Evolutionary conservation across 148 eudicot genomes (phyloP), one percentile per base, ranked within the genome.

Genomic region (Dysphania ambrosioides): DNA sequence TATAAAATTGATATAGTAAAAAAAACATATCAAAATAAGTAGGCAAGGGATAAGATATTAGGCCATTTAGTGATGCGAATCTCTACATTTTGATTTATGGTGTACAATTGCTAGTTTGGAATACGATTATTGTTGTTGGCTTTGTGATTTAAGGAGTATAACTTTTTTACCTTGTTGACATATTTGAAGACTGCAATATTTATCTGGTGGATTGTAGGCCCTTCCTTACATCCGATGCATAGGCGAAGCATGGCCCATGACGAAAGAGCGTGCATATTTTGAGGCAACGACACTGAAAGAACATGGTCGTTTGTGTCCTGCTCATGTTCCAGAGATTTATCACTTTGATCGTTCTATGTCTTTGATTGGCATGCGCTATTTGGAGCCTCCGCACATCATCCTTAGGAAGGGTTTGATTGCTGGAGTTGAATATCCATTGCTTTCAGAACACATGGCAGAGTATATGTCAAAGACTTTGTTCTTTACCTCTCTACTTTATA

Each of bases 201-300:
- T n/a, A n/a, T n/a, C n/a, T n/a, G n/a, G n/a, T n/a, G 10, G 31
- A 57, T 15, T 66, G 74, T 82, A 93, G 98, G 97, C 98, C 70
- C 90, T 91, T 77, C 98, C 98, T 31, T 93, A 93, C 73, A 75
- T 93, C 42, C 97, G 97, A 44, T 87, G 90, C 83, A 93, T 93
- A 31, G 98, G 98, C 23, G 97, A 93, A 77, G 88, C 98, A 60
- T 93, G 97, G 97, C 95, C 95, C 2, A 89, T 93, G 98, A 79
- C 97, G 8, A 91, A 89, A 70, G 97, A 91, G 63, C 91, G 98
- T 53, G 92, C 98, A 71, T 93, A 93, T 47, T 47, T 47, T 47
- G 53, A 47, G 53, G 53, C 53, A 4, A 16, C 18, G 16, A 47
- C 53, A 16, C 18, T 47, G 1, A 47, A 47, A 47, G 53, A 47